A percentile compares a stretch with the other conserved stretches of the same genome.
These are phyloP conservation scores for Aspergillus olivimuriae DNA, from an alignment of 495 filamentous ascomycete genomes.

Conservation along the genomic window DNA sequence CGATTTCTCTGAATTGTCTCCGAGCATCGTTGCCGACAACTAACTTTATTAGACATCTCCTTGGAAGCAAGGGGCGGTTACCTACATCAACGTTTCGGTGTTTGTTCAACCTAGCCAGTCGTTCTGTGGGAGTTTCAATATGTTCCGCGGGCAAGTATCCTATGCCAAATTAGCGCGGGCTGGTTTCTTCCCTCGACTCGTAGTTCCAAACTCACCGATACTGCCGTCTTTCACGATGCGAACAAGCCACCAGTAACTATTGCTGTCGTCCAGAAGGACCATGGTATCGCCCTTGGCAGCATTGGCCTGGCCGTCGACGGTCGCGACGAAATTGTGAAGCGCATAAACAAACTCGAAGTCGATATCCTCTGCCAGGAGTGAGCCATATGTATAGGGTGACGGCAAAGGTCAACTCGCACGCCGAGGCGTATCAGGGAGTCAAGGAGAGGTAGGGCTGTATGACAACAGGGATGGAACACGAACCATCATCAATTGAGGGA, in stretches of 20 bases:
- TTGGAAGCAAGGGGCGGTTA: conserved; percentile 6
- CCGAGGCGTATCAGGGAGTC: conserved; percentile 15
- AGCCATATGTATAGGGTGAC: conserved; percentile 32
- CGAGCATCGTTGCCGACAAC: conserved; percentile 91
- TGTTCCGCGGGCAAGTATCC: conserved; percentile 97
- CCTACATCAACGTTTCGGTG: conserved; percentile 95
- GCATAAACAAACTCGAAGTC: conserved; percentile 99
- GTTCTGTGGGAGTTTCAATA: conserved; percentile 96
- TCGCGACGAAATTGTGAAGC: conserved; percentile 93
- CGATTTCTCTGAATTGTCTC: conserved; percentile 81
- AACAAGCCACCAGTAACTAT: conserved; percentile 99
- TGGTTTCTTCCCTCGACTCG: not conserved
- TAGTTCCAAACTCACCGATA: conserved; percentile 60
- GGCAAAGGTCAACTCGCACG: conserved; percentile 5
- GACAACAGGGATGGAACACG: conserved; percentile 35
- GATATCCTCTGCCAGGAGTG: conserved; percentile 87
- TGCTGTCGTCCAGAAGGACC: conserved; percentile 99
- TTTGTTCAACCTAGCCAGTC: conserved; percentile 90
- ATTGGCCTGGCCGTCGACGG: conserved; percentile 97
- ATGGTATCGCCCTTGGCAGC: conserved; percentile 98
- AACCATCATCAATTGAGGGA: conserved; percentile 98
- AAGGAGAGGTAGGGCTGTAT: not conserved
- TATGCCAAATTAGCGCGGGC: conserved; percentile 29
- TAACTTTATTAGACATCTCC: conserved; percentile 30
- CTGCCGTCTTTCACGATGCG: conserved; percentile 94